Evolutionary conservation across 2,329 filamentous ascomycete genomes (phyloP).

Genomic region (Sphaerulina populicola): DNA sequence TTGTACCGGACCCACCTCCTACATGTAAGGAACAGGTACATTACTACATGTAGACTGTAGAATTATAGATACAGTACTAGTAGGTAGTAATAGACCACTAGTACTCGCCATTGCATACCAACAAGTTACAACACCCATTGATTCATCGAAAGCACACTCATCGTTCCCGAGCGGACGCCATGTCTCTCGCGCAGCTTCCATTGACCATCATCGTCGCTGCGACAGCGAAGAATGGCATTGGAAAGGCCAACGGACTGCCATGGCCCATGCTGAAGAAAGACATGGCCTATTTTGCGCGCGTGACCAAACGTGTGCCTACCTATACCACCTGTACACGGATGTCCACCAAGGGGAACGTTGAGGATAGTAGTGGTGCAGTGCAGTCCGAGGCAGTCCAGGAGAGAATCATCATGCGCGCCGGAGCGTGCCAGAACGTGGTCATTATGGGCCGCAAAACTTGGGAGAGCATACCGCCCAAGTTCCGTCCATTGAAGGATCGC

Average conservation of each 20-base stretch:
- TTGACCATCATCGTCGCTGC: slow-evolving; percentile 92
- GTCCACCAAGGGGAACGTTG: slow-evolving; percentile 29
- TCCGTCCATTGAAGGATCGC: slow-evolving; percentile 70
- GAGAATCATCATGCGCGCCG: slow-evolving; percentile 14
- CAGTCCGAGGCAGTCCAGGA: slow-evolving; percentile 23
- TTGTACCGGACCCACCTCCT: too few species aligned
- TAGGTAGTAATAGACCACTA: too few species aligned
- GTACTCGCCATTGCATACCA: not conserved
- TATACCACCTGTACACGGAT: too few species aligned
- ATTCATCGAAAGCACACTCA: not conserved
- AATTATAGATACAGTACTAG: too few species aligned
- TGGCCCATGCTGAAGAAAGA: slow-evolving; percentile 85
- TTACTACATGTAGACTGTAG: too few species aligned
- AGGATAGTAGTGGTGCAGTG: slow-evolving; percentile 28
- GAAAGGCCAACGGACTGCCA: slow-evolving; percentile 66
- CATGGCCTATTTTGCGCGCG: slow-evolving; percentile 89
- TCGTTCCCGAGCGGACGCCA: slow-evolving; percentile 21
- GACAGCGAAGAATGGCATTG: slow-evolving; percentile 81
- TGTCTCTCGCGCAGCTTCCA: slow-evolving; percentile 27
- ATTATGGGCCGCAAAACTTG: slow-evolving; percentile 98
- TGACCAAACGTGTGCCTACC: slow-evolving; percentile 64
- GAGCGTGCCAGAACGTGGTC: slow-evolving; percentile 51
- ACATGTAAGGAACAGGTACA: too few species aligned
- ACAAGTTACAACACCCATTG: not conserved
- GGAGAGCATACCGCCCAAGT: slow-evolving; percentile 72